Evolutionary conservation across 352 stramenopile species (phyloP).

Genomic region (Elongisporangium senticosum): DNA sequence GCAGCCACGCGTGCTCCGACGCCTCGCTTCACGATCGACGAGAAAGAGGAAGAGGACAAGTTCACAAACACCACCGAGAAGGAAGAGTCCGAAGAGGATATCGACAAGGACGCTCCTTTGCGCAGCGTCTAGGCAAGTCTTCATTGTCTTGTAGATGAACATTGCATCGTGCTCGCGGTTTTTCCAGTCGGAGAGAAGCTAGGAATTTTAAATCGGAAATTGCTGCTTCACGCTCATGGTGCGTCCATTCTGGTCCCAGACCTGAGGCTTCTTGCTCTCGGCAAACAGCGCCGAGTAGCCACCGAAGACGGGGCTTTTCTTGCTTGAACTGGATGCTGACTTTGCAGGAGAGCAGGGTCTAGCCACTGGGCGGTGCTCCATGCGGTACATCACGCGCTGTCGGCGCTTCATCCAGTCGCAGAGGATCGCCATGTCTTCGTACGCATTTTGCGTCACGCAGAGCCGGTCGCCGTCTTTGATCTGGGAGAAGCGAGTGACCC

Average conservation of each 20-base stretch:
- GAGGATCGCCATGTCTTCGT: conserved; percentile 69
- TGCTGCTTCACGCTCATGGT: conserved; percentile 24
- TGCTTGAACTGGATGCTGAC: conserved; percentile 1
- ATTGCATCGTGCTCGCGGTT: background rate
- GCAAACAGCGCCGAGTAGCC: conserved; percentile 1
- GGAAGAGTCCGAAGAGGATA: background rate
- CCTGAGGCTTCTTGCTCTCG: conserved; percentile 6
- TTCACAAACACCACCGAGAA: background rate
- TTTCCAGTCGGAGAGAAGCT: background rate
- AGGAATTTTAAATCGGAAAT: conserved; percentile 1
- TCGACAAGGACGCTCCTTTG: background rate
- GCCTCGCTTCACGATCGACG: background rate
- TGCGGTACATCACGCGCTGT: conserved; percentile 24
- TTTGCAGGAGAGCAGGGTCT: conserved; percentile 1
- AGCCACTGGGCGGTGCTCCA: conserved; percentile 9
- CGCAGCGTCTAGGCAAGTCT: background rate
- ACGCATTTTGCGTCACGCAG: conserved; percentile 49
- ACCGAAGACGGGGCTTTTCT: background rate
- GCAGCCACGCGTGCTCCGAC: background rate
- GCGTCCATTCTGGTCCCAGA: conserved; percentile 58
- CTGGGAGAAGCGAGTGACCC: conserved; percentile 29
- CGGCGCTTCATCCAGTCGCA: conserved; percentile 56
- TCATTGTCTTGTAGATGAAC: no score
- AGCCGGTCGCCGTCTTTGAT: conserved; percentile 49
- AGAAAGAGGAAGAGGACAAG: background rate